These are phyloP conservation scores for Acephala macrosclerotiorum DNA, from an alignment of 2,329 filamentous ascomycete genomes.

Conservation along the genomic window DNA sequence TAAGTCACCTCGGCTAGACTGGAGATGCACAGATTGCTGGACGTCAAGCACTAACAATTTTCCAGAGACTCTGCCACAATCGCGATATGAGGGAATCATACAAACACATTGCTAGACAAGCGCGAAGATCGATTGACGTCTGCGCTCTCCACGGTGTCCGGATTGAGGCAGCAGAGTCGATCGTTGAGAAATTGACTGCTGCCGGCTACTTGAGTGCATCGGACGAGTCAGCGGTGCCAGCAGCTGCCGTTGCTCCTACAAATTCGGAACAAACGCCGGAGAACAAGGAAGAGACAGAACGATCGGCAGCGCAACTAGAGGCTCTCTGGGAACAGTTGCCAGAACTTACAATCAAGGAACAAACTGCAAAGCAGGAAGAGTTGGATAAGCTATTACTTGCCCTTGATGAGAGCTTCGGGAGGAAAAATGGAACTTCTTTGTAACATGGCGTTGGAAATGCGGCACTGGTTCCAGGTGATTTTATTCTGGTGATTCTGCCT, in stretches of 20 bases:
- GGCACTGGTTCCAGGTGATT: too few species aligned
- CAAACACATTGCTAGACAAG: constrained; percentile 1
- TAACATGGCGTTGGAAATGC: too few species aligned
- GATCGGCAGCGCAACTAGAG: neutral
- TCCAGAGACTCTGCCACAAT: constrained; percentile 18
- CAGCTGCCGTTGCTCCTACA: neutral
- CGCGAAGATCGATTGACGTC: constrained; percentile 2
- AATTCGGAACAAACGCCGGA: neutral
- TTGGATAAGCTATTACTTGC: constrained; percentile 4
- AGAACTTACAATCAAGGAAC: neutral
- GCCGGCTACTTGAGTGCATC: neutral
- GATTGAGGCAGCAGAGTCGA: neutral
- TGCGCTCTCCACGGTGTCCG: neutral
- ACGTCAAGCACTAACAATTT: neutral
- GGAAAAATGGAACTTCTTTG: neutral
- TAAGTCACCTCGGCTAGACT: constrained; percentile 12
- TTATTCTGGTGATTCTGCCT: too few species aligned
- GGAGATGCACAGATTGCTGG: neutral
- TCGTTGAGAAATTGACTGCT: neutral
- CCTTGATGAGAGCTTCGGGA: constrained; percentile 1
- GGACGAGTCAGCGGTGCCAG: neutral
- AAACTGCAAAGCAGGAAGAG: neutral
- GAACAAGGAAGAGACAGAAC: neutral
- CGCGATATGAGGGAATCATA: neutral
- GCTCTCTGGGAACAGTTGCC: neutral